Evolutionary conservation across 768 basidiomycete species (phyloP), one percentile per base, ranked within the genome.

Genomic region (Collybia mongolica): DNA sequence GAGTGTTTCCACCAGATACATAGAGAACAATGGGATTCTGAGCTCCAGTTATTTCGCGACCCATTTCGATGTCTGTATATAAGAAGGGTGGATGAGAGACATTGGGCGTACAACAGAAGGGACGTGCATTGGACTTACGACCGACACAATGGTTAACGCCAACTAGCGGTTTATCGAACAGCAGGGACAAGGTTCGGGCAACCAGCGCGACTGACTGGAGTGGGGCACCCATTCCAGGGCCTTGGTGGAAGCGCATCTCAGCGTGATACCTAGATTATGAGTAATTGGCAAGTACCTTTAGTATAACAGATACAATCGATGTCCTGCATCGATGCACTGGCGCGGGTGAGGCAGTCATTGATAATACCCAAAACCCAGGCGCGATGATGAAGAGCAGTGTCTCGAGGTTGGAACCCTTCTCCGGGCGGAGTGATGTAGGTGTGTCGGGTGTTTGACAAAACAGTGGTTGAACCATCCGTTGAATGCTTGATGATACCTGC

Each of bases 81-180:
- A 32, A 32, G 9, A 14, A 18, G 32, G 37, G 7, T 4, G 35
- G 22, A 41, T 51, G 35, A 52, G 39, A 48, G 19, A 17, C 4
- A 22, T 24, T 5, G 11, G 20, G 23, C 19, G 8, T n/a, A 17
- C 36, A 23, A 36, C 35, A 55, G 39, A 23, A 36, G 17, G 24
- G 7, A 17, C 40, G 44, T 48, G 39, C n/a, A n/a, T 32, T 14
- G 4, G 49, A 71, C 92, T 69, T 62, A 98, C 97, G 97, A 43
- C 97, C 97, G 26, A 99, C 86, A 60, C 97, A 99, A 67, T 99
- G 97, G 65, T 99, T 99, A n/a, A 98, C 97, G 1, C 93, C 95
- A 3, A 99, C 84, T 5, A 99, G 76, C 2, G 97, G 96, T 62
- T 97, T 98, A 59, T 82, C 69, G 66, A 88, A 94, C 51, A 99